phyloP scores from a whole-genome alignment of 1,284 basidiomycete species.

The Ganoderma meredithae region DNA sequence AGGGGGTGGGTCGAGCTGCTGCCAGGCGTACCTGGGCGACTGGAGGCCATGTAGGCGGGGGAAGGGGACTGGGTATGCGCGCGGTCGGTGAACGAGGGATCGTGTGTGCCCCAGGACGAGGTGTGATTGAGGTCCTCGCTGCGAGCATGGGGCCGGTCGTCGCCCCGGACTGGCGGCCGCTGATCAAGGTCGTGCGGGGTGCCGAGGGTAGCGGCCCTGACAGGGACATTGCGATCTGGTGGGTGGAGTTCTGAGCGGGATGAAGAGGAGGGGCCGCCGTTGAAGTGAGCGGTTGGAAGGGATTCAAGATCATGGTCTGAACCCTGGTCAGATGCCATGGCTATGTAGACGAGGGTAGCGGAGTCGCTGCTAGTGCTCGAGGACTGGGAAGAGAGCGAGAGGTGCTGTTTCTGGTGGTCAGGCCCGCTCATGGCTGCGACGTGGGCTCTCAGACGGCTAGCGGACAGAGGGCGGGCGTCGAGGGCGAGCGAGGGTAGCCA shows the following conservation, averaged over 20 bases:
- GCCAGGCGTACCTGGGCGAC: constrained; percentile 62
- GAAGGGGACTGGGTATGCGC: constrained; percentile 50
- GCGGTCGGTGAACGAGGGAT: constrained; percentile 35
- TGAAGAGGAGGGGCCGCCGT: constrained; percentile 35
- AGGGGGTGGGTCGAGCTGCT: constrained; percentile 50
- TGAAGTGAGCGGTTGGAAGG: constrained; percentile 32
- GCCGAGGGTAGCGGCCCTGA: constrained; percentile 66
- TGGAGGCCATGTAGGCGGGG: constrained; percentile 56
- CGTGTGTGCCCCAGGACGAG: constrained; percentile 36
- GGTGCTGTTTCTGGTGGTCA: constrained; percentile 39
- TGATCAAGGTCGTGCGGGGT: constrained; percentile 60
- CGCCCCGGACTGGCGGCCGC: constrained; percentile 47
- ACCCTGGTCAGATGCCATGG: constrained; percentile 34
- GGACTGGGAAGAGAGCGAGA: constrained; percentile 34
- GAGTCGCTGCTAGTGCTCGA: constrained; percentile 37
- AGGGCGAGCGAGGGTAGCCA: constrained; percentile 21
- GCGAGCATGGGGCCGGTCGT: constrained; percentile 56
- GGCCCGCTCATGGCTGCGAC: constrained; percentile 38
- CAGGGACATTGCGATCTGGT: constrained; percentile 60
- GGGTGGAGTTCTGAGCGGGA: constrained; percentile 42
- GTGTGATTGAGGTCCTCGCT: constrained; percentile 79
- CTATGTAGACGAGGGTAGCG: constrained; percentile 44
- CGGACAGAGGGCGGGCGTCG: constrained; percentile 24
- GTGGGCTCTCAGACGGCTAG: constrained; percentile 23
- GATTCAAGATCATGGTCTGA: constrained; percentile 33